These are phyloP conservation scores for Fraxinus paxiana DNA, from an alignment of 305 asterid genomes.

Conservation along the genomic window DNA sequence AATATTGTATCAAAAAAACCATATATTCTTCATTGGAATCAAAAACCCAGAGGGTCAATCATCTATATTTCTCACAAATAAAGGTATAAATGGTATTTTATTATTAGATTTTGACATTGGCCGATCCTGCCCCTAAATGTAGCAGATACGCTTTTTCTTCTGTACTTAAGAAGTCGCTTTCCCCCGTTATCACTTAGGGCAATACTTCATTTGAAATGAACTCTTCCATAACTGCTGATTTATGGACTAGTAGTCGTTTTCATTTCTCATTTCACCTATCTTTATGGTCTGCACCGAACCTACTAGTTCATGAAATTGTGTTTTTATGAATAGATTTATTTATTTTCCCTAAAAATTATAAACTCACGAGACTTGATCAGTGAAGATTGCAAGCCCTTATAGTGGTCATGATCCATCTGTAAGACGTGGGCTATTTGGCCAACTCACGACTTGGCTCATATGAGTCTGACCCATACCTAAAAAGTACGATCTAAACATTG, in stretches of 20 bases:
- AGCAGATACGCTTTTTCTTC: background rate
- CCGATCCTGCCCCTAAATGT: too few relatives aligned
- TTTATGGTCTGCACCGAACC: background rate
- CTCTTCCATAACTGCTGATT: background rate
- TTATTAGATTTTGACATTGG: background rate
- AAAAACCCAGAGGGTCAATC: background rate
- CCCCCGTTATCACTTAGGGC: background rate
- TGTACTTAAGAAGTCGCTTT: background rate
- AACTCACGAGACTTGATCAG: background rate
- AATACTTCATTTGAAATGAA: background rate
- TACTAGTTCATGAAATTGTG: background rate
- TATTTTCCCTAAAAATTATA: background rate
- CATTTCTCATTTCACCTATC: background rate
- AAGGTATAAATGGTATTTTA: background rate
- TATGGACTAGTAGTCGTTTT: background rate
- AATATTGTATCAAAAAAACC: background rate
- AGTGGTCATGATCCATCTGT: background rate
- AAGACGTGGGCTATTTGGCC: background rate
- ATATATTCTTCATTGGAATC: background rate
- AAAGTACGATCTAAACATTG: background rate
- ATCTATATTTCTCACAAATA: background rate
- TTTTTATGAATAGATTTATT: background rate
- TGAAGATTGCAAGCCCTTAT: background rate
- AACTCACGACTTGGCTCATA: background rate
- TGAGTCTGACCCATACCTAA: background rate